Evolutionary conservation across 352 stramenopile species (phyloP).

Genomic region (Phytophthora tubulina): DNA sequence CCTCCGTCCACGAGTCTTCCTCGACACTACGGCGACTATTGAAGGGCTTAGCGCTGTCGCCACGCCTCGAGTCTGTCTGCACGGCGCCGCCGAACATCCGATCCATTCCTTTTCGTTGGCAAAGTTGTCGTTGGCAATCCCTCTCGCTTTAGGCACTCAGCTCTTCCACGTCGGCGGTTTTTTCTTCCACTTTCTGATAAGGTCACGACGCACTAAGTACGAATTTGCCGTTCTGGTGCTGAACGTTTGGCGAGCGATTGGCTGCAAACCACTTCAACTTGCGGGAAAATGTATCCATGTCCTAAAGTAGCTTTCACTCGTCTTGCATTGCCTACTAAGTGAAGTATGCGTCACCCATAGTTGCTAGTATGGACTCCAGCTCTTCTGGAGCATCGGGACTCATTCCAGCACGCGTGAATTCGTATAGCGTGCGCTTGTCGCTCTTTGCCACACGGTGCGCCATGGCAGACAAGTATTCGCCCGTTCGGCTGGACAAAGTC

Average conservation of each 20-base stretch:
- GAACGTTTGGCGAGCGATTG: slow-evolving; percentile 25
- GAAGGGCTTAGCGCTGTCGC: slow-evolving; percentile 14
- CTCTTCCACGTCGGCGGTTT: slow-evolving; percentile 9
- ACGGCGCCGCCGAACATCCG: slow-evolving; percentile 20
- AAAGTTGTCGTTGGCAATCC: slow-evolving; percentile 1
- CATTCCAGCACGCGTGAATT: slow-evolving; percentile 82
- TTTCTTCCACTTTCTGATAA: slow-evolving; percentile 29
- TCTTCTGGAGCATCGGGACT: slow-evolving; percentile 74
- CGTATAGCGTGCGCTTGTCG: slow-evolving; percentile 75
- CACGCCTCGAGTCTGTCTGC: slow-evolving; percentile 5
- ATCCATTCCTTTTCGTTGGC: slow-evolving; percentile 20
- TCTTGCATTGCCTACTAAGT: slow-evolving; percentile 14
- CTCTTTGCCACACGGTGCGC: slow-evolving; percentile 45
- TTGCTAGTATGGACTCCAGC: slow-evolving; percentile 55
- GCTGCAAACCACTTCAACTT: slow-evolving; percentile 27
- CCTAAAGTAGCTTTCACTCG: background rate
- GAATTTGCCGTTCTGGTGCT: slow-evolving; percentile 10
- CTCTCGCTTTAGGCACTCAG: slow-evolving; percentile 1
- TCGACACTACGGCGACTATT: slow-evolving; percentile 47
- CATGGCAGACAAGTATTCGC: slow-evolving; percentile 56
- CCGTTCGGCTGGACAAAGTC: slow-evolving; percentile 49
- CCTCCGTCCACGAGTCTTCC: slow-evolving; percentile 89
- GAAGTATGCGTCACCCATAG: slow-evolving; percentile 58
- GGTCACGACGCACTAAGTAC: slow-evolving; percentile 23
- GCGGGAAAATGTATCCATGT: slow-evolving; percentile 11